Evolutionary conservation across 192 early-diverging fungal species (phyloP).

Genomic region (Nowakowskiella sp.): DNA sequence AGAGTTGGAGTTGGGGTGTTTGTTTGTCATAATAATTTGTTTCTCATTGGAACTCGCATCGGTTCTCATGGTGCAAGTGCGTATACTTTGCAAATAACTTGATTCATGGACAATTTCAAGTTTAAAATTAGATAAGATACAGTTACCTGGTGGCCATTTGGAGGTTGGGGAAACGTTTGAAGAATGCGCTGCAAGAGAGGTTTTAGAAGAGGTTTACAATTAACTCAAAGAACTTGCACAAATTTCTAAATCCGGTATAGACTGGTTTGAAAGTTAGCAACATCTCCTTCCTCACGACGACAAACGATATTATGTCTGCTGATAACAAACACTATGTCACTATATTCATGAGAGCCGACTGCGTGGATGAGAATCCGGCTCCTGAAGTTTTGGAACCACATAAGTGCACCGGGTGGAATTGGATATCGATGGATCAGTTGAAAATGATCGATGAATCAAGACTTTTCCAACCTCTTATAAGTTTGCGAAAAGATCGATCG

Average conservation of each 20-base stretch:
- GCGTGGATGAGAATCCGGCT: conserved; percentile 14
- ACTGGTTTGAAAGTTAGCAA: conserved; percentile 29
- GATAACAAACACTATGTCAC: conserved; percentile 51
- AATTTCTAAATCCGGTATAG: conserved; percentile 24
- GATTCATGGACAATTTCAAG: background rate
- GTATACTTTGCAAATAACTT: conserved; percentile 2
- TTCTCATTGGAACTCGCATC: conserved; percentile 47
- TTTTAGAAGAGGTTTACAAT: conserved; percentile 20
- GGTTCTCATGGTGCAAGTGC: conserved; percentile 49
- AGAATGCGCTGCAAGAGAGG: conserved; percentile 33
- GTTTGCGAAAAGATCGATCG: no score
- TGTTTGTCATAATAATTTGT: conserved; percentile 17
- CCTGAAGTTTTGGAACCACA: conserved; percentile 34
- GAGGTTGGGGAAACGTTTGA: conserved; percentile 47
- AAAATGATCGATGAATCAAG: no score
- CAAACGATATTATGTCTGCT: conserved; percentile 41
- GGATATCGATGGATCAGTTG: no score
- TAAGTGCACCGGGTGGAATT: conserved; percentile 36
- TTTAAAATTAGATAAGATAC: conserved; percentile 41
- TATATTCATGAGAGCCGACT: conserved; percentile 37
- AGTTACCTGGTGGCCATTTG: conserved; percentile 29
- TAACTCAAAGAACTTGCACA: conserved; percentile 18
- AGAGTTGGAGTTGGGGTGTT: conserved; percentile 42
- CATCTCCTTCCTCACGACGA: conserved; percentile 34
- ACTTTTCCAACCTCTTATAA: no score